Conservation (phyloP, 805 yeast species). For the Candida gorgasii region DNA sequence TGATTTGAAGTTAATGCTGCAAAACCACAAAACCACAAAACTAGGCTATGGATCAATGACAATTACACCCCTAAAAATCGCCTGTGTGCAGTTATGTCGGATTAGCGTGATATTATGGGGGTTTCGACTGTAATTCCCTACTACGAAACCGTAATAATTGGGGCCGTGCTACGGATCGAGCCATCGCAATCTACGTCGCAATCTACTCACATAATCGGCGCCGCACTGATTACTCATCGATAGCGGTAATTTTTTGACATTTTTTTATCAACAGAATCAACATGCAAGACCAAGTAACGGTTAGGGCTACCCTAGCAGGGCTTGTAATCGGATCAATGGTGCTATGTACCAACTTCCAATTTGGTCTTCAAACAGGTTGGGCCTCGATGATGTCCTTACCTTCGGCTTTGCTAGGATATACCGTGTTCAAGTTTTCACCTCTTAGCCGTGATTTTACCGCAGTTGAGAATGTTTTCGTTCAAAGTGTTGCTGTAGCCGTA, state of each 20-base stretch:
- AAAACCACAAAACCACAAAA: too few species aligned
- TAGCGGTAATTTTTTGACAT: neutral
- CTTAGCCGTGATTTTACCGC: constrained; percentile 56
- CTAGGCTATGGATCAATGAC: too few species aligned
- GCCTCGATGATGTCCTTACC: constrained; percentile 99
- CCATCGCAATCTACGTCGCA: too few species aligned
- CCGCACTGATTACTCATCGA: constrained; percentile 1
- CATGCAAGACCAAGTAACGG: constrained; percentile 59
- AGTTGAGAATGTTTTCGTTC: constrained; percentile 92
- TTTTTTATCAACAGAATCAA: neutral
- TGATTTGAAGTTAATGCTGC: too few species aligned
- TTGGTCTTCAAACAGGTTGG: constrained; percentile 98
- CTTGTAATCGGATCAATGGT: constrained; percentile 84
- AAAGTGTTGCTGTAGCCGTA: constrained; percentile 92
- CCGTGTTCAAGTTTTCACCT: constrained; percentile 67
- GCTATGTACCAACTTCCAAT: constrained; percentile 87
- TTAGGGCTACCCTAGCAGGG: constrained; percentile 75
- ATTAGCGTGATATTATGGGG: too few species aligned
- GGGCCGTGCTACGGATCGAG: too few species aligned
- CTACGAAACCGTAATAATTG: too few species aligned
- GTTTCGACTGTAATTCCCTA: too few species aligned
- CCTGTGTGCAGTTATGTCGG: too few species aligned
- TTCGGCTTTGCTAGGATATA: constrained; percentile 83
- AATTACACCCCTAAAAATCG: too few species aligned
- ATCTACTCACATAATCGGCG: too few species aligned